Conservation (phyloP, 306 rosid species). For the Fragaria ananassa region DNA sequence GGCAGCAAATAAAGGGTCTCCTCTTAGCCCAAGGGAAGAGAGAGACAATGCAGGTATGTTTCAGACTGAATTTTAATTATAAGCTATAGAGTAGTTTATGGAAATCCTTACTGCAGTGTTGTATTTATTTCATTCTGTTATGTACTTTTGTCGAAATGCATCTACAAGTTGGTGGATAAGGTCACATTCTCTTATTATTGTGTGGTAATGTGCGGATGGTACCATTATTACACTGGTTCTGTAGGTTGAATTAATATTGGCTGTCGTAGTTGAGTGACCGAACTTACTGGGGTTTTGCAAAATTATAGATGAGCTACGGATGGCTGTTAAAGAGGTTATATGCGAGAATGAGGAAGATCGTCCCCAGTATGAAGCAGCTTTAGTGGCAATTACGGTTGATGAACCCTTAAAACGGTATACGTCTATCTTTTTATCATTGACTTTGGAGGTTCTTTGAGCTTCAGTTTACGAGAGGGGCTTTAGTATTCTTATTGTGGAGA, state of each 20-base stretch:
- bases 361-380: slow-evolving; percentile 66
- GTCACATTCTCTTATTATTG: background rate
- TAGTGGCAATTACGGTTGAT: slow-evolving; percentile 81
- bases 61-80: background rate
- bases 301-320: slow-evolving; percentile 71
- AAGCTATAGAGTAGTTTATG: background rate
- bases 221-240: background rate
- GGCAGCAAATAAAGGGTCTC: slow-evolving; percentile 72
- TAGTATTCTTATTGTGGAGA: background rate
- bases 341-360: slow-evolving; percentile 67
- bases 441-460: slow-evolving; percentile 16
- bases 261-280: background rate
- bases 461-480: slow-evolving; percentile 14
- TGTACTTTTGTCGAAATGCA: background rate
- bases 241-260: background rate
- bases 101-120: background rate
- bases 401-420: slow-evolving; percentile 72
- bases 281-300: slow-evolving; percentile 1
- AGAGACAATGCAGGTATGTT: slow-evolving; percentile 79
- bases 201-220: background rate
- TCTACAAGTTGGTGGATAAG: background rate
- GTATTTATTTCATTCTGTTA: background rate
- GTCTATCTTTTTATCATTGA: background rate
- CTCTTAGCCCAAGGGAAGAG: slow-evolving; percentile 68
- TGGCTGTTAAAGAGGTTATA: slow-evolving; percentile 85